phyloP scores from a whole-genome alignment of 1,284 basidiomycete genomes.

The Heimioporus retisporus region DNA sequence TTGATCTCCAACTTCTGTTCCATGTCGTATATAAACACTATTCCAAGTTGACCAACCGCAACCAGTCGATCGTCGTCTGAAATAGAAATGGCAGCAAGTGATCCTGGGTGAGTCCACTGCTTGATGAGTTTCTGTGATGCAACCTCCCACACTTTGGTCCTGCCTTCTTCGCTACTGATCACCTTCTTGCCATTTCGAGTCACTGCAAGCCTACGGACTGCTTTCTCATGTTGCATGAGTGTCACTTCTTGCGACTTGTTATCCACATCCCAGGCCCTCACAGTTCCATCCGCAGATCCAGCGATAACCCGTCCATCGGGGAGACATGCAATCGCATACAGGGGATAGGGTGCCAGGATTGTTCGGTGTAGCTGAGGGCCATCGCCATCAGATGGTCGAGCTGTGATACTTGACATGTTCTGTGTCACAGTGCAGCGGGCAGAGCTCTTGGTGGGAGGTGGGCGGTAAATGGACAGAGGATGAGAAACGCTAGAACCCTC shows the following conservation, averaged over 20 bases:
- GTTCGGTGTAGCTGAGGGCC: too few relatives aligned
- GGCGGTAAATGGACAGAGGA: too few relatives aligned
- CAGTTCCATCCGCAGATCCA: background rate
- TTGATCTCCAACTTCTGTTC: background rate
- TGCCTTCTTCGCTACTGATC: background rate
- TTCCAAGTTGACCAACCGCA: background rate
- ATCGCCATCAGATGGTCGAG: too few relatives aligned
- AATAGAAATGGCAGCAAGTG: background rate
- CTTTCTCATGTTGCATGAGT: background rate
- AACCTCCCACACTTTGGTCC: slow-evolving; percentile 12
- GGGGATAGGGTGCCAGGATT: too few relatives aligned
- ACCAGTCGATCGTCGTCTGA: slow-evolving; percentile 17
- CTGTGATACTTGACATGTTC: too few relatives aligned
- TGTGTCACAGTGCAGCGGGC: too few relatives aligned
- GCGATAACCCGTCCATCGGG: slow-evolving; percentile 13
- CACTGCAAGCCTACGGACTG: background rate
- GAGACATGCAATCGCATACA: background rate
- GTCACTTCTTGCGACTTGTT: slow-evolving; percentile 3
- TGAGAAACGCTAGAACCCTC: too few relatives aligned
- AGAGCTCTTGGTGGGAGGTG: too few relatives aligned
- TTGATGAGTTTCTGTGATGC: slow-evolving; percentile 2
- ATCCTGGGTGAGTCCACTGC: slow-evolving; percentile 1
- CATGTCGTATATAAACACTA: slow-evolving; percentile 2
- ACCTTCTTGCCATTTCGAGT: slow-evolving; percentile 10
- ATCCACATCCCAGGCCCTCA: slow-evolving; percentile 15